Evolutionary conservation across 768 basidiomycete species (phyloP), one percentile per base, ranked within the genome.

Genomic region (Tricholomella constricta): DNA sequence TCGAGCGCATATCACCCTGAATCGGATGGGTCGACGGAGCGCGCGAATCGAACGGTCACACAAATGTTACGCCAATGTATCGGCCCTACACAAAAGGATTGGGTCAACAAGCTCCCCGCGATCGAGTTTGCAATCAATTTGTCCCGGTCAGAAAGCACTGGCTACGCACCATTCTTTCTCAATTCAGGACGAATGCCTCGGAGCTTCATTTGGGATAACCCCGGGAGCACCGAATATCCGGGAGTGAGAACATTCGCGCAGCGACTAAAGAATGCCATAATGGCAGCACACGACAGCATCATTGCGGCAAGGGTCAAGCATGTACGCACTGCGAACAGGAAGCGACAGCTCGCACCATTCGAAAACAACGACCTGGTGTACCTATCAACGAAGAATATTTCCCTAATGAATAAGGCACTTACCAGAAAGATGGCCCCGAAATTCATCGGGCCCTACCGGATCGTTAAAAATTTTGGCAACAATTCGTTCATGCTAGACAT

Each of bases 61-160:
- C 58, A 59, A 41, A 56, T 59, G 58, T 10, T 59, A 2, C 17
- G 51, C 4, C 41, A 50, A 35, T 54, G 47, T n/a, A 38, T 59
- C 1, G 23, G 40, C 6, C 22, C 43, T 1, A 47, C 37, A 2
- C 58, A 59, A 37, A 56, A 42, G 31, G 55, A 59, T 25, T 59
- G 58, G 54, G 54, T 55, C 6, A 6, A 6, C 29, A 11, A 11
- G 6, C 29, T 29, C 6, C 29, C n/a, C n/a, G n/a, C n/a, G n/a
- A n/a, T n/a, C n/a, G n/a, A n/a, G n/a, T n/a, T n/a, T n/a, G n/a
- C n/a, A n/a, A n/a, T 10, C 7, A 40, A 40, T n/a, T 40, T 7
- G 7, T 6, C 10, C 17, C 19, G 38, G 17, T 43, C 41, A 14
- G 12, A 14, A 23, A 22, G 14, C 25, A 20, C 25, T 4, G 12